Percentiles rank a stretch among this genome's conserved stretches.
Evolutionary conservation across 495 filamentous ascomycete species (phyloP).

Genomic region (Bryoglossum gracile): DNA sequence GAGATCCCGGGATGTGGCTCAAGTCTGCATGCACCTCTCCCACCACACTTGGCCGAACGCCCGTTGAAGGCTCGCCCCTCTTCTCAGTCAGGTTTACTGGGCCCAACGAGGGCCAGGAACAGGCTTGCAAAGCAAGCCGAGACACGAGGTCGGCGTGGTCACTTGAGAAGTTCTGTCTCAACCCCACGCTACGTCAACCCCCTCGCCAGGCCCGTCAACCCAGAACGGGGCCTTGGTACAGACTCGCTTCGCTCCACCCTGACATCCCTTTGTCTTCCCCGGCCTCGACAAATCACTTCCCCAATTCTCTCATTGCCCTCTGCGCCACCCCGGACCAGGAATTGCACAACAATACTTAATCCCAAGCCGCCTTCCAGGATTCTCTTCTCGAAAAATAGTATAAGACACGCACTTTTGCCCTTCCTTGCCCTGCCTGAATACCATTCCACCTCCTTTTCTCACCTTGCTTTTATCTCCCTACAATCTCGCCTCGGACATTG

Average conservation of each 20-base stretch:
- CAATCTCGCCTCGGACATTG: constrained; percentile 14
- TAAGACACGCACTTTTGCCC: constrained; percentile 11
- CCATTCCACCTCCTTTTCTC: background rate
- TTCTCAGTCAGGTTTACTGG: background rate
- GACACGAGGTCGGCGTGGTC: constrained; percentile 20
- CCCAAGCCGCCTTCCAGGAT: background rate
- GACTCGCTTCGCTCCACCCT: background rate
- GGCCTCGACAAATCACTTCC: constrained; percentile 6
- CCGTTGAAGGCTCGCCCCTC: constrained; percentile 7
- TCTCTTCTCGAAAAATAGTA: constrained; percentile 2
- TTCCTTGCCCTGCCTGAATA: constrained; percentile 4
- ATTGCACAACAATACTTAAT: constrained; percentile 19
- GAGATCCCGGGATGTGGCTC: too few species aligned
- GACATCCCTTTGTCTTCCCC: background rate
- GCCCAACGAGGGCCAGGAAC: background rate
- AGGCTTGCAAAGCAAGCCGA: constrained; percentile 14
- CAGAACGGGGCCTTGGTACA: constrained; percentile 3
- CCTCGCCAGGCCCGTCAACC: background rate
- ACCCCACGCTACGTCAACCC: constrained; percentile 15
- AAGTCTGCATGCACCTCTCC: background rate
- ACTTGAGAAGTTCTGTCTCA: constrained; percentile 5
- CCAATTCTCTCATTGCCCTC: background rate
- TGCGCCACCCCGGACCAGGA: constrained; percentile 23
- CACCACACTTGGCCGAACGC: constrained; percentile 21
- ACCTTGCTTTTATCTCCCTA: constrained; percentile 13